phyloP scores from a whole-genome alignment of 2,329 filamentous ascomycete genomes.

The Fusarium equiseti region DNA sequence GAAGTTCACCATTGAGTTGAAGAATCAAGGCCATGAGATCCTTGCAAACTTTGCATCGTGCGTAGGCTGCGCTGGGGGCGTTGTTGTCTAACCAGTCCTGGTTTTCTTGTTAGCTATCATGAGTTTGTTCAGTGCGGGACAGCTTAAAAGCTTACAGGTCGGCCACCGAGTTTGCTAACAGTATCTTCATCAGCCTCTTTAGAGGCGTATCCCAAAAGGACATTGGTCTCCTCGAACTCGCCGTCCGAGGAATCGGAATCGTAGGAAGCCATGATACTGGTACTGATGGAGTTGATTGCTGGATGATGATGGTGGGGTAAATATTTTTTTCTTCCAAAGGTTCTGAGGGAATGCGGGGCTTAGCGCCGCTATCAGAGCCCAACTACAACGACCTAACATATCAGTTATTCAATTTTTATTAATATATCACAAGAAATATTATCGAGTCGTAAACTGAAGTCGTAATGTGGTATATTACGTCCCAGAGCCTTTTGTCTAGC shows the following conservation, averaged over 20 bases:
- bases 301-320: constrained; percentile 54
- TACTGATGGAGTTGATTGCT: constrained; percentile 34
- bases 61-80: constrained; percentile 80
- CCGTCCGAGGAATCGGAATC: constrained; percentile 86
- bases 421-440: constrained; percentile 4
- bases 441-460: constrained; percentile 19
- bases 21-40: constrained; percentile 85
- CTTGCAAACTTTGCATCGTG: constrained; percentile 89
- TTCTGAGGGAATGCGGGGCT: constrained; percentile 50
- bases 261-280: constrained; percentile 74
- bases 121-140: constrained; percentile 1
- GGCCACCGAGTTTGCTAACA: constrained; percentile 89
- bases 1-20: constrained; percentile 91
- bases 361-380: constrained; percentile 38
- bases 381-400: constrained; percentile 7
- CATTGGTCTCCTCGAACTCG: constrained; percentile 83
- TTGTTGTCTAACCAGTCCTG: constrained; percentile 86
- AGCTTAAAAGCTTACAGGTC: constrained; percentile 73
- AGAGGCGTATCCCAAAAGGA: constrained; percentile 89
- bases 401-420: neutral
- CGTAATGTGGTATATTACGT: constrained; percentile 44
- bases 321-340: constrained; percentile 52
- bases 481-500: constrained; percentile 54
- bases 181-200: constrained; percentile 83
- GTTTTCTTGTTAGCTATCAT: constrained; percentile 33